Evolutionary conservation across 768 basidiomycete species (phyloP).

Genomic region (Trametes cubensis): DNA sequence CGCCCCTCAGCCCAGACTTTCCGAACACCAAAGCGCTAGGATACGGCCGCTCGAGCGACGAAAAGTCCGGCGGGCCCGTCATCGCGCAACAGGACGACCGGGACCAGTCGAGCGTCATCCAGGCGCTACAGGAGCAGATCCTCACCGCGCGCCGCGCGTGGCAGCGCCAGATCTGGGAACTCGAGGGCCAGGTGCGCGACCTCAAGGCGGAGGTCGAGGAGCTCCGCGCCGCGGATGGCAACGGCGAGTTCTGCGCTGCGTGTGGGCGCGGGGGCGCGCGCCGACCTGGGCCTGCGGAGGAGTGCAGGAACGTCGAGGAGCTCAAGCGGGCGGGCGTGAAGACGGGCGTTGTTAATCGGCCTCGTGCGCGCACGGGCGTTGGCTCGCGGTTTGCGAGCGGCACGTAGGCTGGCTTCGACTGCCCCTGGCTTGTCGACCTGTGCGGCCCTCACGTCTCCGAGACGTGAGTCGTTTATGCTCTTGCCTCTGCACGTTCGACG

Average conservation of each 20-base stretch:
- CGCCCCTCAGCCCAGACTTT: constrained; percentile 51
- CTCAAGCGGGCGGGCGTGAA: constrained; percentile 33
- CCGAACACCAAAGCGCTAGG: constrained; percentile 19
- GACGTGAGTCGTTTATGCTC: too few relatives aligned
- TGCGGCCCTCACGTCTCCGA: neutral
- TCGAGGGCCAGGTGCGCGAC: constrained; percentile 73
- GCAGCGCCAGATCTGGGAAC: constrained; percentile 75
- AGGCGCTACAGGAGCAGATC: constrained; percentile 64
- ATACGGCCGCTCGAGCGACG: constrained; percentile 26
- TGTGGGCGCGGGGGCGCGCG: constrained; percentile 56
- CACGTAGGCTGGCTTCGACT: constrained; percentile 34
- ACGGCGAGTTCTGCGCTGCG: constrained; percentile 52
- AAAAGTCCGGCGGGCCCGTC: constrained; percentile 34
- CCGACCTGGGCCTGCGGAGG: neutral
- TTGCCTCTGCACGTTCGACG: neutral
- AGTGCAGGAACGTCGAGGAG: constrained; percentile 26
- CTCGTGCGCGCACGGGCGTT: constrained; percentile 68
- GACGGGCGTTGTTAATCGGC: constrained; percentile 57
- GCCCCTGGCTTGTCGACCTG: neutral
- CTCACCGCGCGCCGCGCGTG: constrained; percentile 59
- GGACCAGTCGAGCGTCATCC: constrained; percentile 47
- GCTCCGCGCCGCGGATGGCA: constrained; percentile 44
- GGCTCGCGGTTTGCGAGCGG: constrained; percentile 62
- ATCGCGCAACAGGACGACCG: constrained; percentile 39
- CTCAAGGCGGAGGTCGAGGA: constrained; percentile 70